Evolutionary conservation across 2,329 filamentous ascomycete species (phyloP).

Genomic region (Cercospora citrullina): DNA sequence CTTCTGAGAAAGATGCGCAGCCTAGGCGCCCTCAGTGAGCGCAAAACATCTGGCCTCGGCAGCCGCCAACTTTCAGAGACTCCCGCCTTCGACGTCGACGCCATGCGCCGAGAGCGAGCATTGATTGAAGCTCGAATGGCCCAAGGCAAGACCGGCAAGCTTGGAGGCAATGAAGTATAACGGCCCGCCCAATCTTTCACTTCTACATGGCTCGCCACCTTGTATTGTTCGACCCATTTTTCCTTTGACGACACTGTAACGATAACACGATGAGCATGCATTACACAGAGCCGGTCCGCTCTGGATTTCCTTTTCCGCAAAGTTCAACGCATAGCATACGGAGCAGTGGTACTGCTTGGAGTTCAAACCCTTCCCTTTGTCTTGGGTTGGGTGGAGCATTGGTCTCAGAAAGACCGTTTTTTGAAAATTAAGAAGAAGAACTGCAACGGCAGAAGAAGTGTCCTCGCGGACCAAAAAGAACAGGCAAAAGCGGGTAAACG

Average conservation of each 20-base stretch:
- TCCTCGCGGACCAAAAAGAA: slow-evolving; percentile 19
- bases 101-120: slow-evolving; percentile 26
- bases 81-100: slow-evolving; percentile 27
- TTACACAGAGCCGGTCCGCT: slow-evolving; percentile 20
- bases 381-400: not conserved
- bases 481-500: not conserved
- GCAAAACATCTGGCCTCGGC: slow-evolving; percentile 25
- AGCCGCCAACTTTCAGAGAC: slow-evolving; percentile 22
- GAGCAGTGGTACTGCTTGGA: slow-evolving; percentile 18
- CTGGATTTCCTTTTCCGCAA: slow-evolving; percentile 5
- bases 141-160: slow-evolving; percentile 18
- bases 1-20: slow-evolving; percentile 42
- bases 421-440: not conserved
- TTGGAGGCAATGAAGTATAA: slow-evolving; percentile 24
- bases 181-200: not conserved
- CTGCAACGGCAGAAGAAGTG: not conserved
- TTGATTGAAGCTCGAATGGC: slow-evolving; percentile 22
- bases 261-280: slow-evolving; percentile 26
- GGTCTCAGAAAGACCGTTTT: not conserved
- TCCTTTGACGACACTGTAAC: slow-evolving; percentile 24
- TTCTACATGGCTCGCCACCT: not conserved
- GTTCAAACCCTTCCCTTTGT: not conserved
- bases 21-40: slow-evolving; percentile 37
- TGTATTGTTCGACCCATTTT: slow-evolving; percentile 4
- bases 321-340: slow-evolving; percentile 19